Base-by-base conservation (phyloP, 2,329 filamentous ascomycete species). In the Colletotrichum sp. region DNA sequence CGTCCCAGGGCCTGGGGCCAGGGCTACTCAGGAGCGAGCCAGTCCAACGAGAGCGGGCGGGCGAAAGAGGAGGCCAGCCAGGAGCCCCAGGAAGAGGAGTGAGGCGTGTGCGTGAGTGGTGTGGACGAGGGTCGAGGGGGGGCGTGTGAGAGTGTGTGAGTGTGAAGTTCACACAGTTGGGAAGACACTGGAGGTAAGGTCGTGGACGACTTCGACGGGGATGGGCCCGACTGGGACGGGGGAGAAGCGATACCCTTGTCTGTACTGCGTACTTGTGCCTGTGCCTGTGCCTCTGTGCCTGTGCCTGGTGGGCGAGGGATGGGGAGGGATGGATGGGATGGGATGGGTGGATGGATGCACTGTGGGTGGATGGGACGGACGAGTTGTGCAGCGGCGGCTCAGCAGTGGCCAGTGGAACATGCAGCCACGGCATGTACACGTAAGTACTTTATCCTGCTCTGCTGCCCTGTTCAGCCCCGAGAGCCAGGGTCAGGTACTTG, bases 311-410 rank as follows among this genome's bases (percentile, higher is more conserved):
- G 30, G 43, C 18, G n/a, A 30, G 65, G 39, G n/a, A 32, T 18
- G 64, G 32, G 10, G 43, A 55, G 36, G 36, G 36, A 43, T 43
- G 21, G 24, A 59, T 34, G 30, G 48, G 26, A 34, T 30, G 52
- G 57, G 65, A 34, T 34, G 57, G 65, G 6, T 36, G 66, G 66
- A 24, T 39, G 36, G 36, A 39, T 18, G 36, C 16, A 39, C 36
- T 18, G 36, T 39, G 36, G 36, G 16, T 39, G 36, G 36, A 39
- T 43, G 66, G n/a, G 61, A 66, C 39, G 61, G 48, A 57, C 30
- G 48, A 39, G 32, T 26, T 72, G 52, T 71, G 59, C 59, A 74
- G 66, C 72, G 57, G 66, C 71, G 68, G 72, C 72, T 74, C 67
- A 74, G 60, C 36, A 72, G 39, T 5, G 18, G 60, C 68, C 48